Conservation (phyloP, 2,329 filamentous ascomycete genomes). For the Penicillium sclerotigenum region DNA sequence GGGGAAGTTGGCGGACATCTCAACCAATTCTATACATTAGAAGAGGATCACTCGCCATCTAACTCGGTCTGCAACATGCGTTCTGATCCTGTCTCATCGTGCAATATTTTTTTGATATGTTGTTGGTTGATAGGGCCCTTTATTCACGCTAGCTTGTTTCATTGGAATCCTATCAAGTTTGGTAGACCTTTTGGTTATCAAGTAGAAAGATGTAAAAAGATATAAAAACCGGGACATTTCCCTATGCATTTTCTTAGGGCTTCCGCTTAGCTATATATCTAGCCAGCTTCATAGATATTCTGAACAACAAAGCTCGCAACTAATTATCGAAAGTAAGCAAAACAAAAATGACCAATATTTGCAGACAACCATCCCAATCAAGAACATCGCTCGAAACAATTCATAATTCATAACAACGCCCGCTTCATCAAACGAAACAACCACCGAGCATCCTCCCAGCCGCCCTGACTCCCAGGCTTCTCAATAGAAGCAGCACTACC, state of each 20-base stretch:
- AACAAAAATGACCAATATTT: neutral
- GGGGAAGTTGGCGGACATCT: neutral
- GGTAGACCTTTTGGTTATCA: neutral
- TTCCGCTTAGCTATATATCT: neutral
- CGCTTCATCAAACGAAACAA: constrained; percentile 52
- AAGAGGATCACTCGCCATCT: neutral
- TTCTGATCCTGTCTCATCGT: neutral
- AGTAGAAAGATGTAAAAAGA: neutral
- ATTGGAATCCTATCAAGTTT: constrained; percentile 5
- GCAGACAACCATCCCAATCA: neutral
- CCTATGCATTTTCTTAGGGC: neutral
- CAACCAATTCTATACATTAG: neutral
- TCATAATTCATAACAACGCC: constrained; percentile 28
- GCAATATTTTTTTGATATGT: neutral
- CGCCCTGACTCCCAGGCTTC: constrained; percentile 42
- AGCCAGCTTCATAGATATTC: neutral
- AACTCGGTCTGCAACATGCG: neutral
- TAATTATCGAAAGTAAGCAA: neutral
- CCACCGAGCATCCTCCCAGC: constrained; percentile 60
- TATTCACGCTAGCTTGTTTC: constrained; percentile 3
- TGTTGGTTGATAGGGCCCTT: neutral
- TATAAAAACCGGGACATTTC: neutral
- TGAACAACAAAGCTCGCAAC: neutral
- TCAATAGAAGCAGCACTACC: constrained; percentile 23
- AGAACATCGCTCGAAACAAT: neutral